phyloP scores from a whole-genome alignment of 345 rosid species.

The Populus davidiana region DNA sequence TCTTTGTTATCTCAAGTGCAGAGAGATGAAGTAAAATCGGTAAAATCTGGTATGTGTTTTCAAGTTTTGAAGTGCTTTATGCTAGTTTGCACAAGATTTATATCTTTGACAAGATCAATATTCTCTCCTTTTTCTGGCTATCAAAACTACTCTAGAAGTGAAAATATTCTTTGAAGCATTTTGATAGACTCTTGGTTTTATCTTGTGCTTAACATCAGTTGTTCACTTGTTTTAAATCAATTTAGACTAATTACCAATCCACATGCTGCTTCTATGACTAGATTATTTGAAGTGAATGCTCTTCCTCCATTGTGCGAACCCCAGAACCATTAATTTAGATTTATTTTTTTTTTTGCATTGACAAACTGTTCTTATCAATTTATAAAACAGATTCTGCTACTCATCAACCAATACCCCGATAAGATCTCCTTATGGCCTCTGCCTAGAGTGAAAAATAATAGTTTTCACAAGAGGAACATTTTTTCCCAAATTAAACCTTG shows the following conservation, averaged over 20 bases:
- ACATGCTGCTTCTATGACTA: neutral
- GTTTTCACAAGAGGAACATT: neutral
- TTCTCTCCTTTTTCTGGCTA: neutral
- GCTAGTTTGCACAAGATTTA: slow-evolving; percentile 6
- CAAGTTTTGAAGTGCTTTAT: slow-evolving; percentile 12
- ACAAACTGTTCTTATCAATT: neutral
- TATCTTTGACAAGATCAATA: neutral
- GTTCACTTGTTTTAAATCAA: neutral
- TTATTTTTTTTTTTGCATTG: neutral
- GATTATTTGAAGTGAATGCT: neutral
- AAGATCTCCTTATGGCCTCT: neutral
- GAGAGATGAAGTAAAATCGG: slow-evolving; percentile 31
- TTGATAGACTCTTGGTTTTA: neutral
- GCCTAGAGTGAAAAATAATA: neutral
- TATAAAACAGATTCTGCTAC: neutral
- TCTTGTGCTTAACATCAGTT: neutral
- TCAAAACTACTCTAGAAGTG: neutral
- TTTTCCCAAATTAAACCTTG: neutral
- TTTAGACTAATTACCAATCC: no score
- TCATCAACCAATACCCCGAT: neutral
- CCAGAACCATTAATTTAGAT: neutral
- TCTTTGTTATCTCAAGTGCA: slow-evolving; percentile 55
- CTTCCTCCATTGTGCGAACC: neutral
- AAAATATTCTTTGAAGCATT: neutral
- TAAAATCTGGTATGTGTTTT: slow-evolving; percentile 31